Percentiles rank a stretch among this genome's conserved stretches.
These are phyloP conservation scores for Ordospora colligata DNA, from an alignment of 371 early-diverging fungal species.

Conservation along the genomic window DNA sequence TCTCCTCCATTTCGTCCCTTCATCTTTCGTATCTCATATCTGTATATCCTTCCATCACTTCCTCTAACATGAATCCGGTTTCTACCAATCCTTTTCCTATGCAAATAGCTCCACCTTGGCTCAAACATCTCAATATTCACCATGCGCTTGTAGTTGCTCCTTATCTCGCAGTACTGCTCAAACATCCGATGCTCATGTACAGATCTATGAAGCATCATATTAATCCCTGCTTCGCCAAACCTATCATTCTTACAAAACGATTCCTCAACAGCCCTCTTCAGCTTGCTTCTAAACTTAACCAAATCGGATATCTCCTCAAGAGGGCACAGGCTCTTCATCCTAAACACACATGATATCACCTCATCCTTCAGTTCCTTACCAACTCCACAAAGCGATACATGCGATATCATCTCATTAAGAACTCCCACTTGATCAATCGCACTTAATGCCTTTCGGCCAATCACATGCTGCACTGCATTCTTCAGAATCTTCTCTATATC, in stretches of 20 bases:
- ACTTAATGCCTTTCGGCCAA: neutral
- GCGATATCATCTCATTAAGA: neutral
- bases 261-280: conserved; percentile 15
- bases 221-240: conserved; percentile 18
- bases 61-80: conserved; percentile 33
- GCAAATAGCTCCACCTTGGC: conserved; percentile 13
- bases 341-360: conserved; percentile 13
- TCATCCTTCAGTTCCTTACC: neutral
- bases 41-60: conserved; percentile 42
- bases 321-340: conserved; percentile 1
- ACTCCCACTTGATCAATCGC: neutral
- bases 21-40: conserved; percentile 31
- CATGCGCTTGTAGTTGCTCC: conserved; percentile 40
- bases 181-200: conserved; percentile 41
- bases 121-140: conserved; percentile 43
- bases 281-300: conserved; percentile 20
- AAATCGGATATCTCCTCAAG: conserved; percentile 13
- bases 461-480: neutral
- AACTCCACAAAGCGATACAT: neutral
- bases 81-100: conserved; percentile 38
- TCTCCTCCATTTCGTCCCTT: conserved; percentile 7
- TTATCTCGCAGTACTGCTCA: conserved; percentile 50
- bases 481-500: conserved; percentile 4
- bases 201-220: conserved; percentile 31
- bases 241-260: conserved; percentile 22